These are phyloP conservation scores for Nothophytophthora sp. DNA, from an alignment of 352 stramenopile species.

Conservation along the genomic window DNA sequence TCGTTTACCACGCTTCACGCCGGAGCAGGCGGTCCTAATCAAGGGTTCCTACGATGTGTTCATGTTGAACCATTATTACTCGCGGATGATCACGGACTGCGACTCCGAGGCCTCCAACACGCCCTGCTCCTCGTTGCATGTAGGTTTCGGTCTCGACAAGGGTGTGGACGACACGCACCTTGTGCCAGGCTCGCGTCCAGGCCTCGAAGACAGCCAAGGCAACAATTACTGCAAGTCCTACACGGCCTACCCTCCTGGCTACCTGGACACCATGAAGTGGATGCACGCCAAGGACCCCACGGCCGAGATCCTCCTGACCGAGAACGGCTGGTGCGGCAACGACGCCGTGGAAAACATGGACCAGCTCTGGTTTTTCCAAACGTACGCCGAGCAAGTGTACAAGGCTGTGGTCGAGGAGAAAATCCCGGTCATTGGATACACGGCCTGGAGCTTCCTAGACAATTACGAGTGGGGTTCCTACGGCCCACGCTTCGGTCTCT, in stretches of 20 bases:
- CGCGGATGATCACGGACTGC: slow-evolving; percentile 42
- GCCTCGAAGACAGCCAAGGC: slow-evolving; percentile 25
- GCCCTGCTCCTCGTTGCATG: slow-evolving; percentile 23
- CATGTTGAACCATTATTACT: slow-evolving; percentile 93
- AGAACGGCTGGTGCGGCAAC: slow-evolving; percentile 33
- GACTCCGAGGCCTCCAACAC: slow-evolving; percentile 16
- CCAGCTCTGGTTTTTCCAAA: slow-evolving; percentile 53
- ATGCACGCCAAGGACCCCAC: slow-evolving; percentile 31
- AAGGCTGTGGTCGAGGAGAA: slow-evolving; percentile 22
- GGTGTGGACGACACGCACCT: slow-evolving; percentile 44
- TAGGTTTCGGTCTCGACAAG: slow-evolving; percentile 36
- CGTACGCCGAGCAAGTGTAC: slow-evolving; percentile 38
- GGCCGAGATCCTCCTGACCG: slow-evolving; percentile 23
- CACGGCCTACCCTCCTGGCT: slow-evolving; percentile 31
- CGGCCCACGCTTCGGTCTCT: slow-evolving; percentile 44
- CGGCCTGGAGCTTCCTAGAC: slow-evolving; percentile 93
- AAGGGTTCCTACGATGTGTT: slow-evolving; percentile 89
- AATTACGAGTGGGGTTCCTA: slow-evolving; percentile 94
- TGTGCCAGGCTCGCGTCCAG: slow-evolving; percentile 53
- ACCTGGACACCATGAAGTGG: slow-evolving; percentile 41
- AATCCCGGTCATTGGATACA: slow-evolving; percentile 81
- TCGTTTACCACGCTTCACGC: slow-evolving; percentile 86
- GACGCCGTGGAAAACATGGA: slow-evolving; percentile 20
- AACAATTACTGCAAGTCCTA: slow-evolving; percentile 31
- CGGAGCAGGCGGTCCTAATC: slow-evolving; percentile 62